Conservation (phyloP, 306 rosid genomes). For the Sesbania bispinosa region DNA sequence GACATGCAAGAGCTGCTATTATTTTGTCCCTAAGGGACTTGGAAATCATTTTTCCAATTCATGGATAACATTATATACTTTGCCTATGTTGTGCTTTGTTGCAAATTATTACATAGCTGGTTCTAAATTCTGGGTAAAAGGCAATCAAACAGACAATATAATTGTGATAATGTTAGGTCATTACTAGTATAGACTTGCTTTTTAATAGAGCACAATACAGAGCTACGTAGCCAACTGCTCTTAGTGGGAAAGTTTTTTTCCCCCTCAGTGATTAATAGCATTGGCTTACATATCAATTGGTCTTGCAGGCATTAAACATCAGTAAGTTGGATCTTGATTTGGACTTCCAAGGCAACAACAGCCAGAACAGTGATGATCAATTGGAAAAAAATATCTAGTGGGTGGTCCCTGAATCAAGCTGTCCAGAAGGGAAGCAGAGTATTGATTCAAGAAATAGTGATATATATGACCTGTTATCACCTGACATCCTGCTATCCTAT, state of each 20-base stretch:
- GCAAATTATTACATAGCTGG: neutral
- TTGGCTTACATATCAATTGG: slow-evolving; percentile 4
- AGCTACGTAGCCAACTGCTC: neutral
- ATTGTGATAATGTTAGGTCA: neutral
- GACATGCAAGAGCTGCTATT: neutral
- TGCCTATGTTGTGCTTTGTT: neutral
- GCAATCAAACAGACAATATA: neutral
- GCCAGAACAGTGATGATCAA: slow-evolving; percentile 27
- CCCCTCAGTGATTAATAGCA: neutral
- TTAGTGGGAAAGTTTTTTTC: neutral
- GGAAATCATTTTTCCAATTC: neutral
- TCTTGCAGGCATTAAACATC: slow-evolving; percentile 39
- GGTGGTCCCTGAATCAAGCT: slow-evolving; percentile 31
- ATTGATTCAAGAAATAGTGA: neutral
- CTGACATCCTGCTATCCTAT: neutral
- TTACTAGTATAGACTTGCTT: neutral
- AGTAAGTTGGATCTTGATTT: slow-evolving; percentile 50
- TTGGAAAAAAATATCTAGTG: slow-evolving; percentile 21
- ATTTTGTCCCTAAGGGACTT: neutral
- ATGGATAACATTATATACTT: neutral
- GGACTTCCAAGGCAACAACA: slow-evolving; percentile 38
- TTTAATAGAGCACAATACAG: neutral
- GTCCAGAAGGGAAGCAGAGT: neutral
- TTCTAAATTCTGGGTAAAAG: neutral
- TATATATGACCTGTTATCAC: neutral